Evolutionary conservation across 1,284 basidiomycete species (phyloP), one percentile per base, ranked within the genome.

Genomic region (Cutaneotrichosporon daszewskae): DNA sequence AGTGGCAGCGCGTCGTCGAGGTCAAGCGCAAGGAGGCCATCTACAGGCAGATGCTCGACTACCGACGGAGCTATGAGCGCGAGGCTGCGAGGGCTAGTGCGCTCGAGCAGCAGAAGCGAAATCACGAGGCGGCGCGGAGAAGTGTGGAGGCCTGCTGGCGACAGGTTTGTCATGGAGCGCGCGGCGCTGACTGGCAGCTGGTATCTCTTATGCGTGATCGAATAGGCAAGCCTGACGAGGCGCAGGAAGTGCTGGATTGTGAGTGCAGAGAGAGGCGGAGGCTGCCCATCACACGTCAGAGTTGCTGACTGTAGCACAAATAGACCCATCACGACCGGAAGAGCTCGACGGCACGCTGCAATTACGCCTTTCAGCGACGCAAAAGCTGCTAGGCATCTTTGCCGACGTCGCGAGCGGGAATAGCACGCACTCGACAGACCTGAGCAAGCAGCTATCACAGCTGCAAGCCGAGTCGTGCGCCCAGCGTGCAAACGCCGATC

Each of bases 21-120:
- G 71, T 76, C 17, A 84, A 84, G 66, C 82, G 87, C 48, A 95
- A 96, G 72, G 88, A 92, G 64, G 91, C 91, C 32, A 85, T 96
- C 40, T 94, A 83, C 68, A 78, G 91, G 37, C 79, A 88, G 51
- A 91, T 96, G 88, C 84, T 80, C 60, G 81, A 91, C 59, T 92
- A 94, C 67, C 82, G 84, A 40, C 80, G 88, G 47, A 83, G 88
- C 69, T 77, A 83, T 63, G 80, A 85, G 58, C 79, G 83, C 37
- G 81, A 81, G 54, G 75, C 80, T 54, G 71, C 74, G 59, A 78
- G 79, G 51, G 81, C 87, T 39, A 76, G 78, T 51, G 81, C 86
- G 54, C 68, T 92, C 33, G 85, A 90, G 67, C 78, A 76, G 54
- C 78, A 82, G 55, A 82, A 83, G 64, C 77, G 74, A 46, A 80